Evolutionary conservation across 1,284 basidiomycete genomes (phyloP), one percentile per base, ranked within the genome.

Genomic region (Rhodotorula sp.): DNA sequence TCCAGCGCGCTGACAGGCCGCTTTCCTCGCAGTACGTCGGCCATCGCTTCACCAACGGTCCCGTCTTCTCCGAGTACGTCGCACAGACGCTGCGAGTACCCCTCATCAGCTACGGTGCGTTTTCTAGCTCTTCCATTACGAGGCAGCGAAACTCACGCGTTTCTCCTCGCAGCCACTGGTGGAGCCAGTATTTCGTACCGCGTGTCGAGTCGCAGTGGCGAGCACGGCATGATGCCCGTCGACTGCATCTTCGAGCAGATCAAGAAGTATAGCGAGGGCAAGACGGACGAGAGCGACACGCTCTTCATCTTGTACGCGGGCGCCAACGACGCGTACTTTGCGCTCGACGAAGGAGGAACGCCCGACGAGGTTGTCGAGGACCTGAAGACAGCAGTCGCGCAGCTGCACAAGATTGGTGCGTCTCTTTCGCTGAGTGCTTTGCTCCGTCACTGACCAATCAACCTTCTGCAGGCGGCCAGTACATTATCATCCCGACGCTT

Each of bases 211-310:
- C 44, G 48, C 44, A 54, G 49, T 14, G 68, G 68, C 48, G 56
- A 64, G 34, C 63, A 70, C 59, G 63, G 61, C 56, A 54, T 57
- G 54, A 53, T 57, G 49, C 68, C 68, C 42, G 68, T 70, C 57
- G 68, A 70, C 63, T 70, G 68, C 58, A 70, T 70, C 53, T 41
- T 65, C 23, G 62, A 70, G 23, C 68, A 70, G 48, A 70, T 70
- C 48, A 58, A 45, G 50, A 70, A 70, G 58, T 70, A 70, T 63
- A 50, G 55, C 44, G 44, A 56, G 34, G 63, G 63, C 50, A 70
- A 70, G 58, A 66, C 50, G 58, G 68, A 70, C 64, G 68, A 70
- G 57, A 58, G 63, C 49, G 42, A 48, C 14, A 70, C 68, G 42
- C 27, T 64, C 23, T 70, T 70, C 46, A 50, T 70, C 57, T 23